A percentile compares a stretch with the other conserved stretches of the same genome.
phyloP scores from a whole-genome alignment of 768 basidiomycete species.

The Naganishia friedmannii region DNA sequence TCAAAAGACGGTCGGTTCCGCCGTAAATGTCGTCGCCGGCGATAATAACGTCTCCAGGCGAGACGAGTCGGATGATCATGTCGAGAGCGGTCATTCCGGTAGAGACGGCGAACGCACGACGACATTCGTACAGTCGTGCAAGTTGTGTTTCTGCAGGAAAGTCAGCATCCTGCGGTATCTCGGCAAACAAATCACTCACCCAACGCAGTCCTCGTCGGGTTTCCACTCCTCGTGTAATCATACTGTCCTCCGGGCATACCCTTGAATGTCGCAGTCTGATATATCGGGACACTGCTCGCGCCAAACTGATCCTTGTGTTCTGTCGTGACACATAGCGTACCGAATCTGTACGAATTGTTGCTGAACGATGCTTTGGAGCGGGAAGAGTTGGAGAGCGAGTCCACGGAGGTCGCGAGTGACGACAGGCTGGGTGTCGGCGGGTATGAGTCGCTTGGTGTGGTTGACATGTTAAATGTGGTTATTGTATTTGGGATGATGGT shows the following conservation, averaged over 20 bases:
- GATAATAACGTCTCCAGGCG: conserved; percentile 91
- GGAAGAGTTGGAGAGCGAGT: conserved; percentile 16
- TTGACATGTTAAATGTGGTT: conserved; percentile 31
- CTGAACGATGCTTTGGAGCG: not conserved
- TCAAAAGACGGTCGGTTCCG: conserved; percentile 90
- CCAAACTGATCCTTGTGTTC: conserved; percentile 90
- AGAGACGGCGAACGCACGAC: conserved; percentile 84
- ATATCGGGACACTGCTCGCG: conserved; percentile 90
- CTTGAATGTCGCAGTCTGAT: conserved; percentile 97
- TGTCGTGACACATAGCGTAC: conserved; percentile 41
- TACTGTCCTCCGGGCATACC: conserved; percentile 75
- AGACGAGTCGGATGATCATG: conserved; percentile 85
- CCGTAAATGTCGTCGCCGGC: conserved; percentile 98
- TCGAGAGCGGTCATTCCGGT: conserved; percentile 99
- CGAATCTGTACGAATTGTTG: not conserved
- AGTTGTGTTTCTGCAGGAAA: conserved; percentile 78
- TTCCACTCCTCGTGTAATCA: conserved; percentile 92
- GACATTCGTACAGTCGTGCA: conserved; percentile 90
- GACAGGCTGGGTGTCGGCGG: conserved; percentile 39
- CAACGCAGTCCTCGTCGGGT: conserved; percentile 91
- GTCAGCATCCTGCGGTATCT: conserved; percentile 2
- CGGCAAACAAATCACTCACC: conserved; percentile 57
- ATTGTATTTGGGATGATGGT: not conserved
- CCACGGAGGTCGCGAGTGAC: conserved; percentile 48
- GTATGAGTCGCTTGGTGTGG: conserved; percentile 30